Percentiles rank a stretch among this genome's conserved stretches.
Conservation (phyloP, 768 basidiomycete species). For the Tephrocybe sp. region DNA sequence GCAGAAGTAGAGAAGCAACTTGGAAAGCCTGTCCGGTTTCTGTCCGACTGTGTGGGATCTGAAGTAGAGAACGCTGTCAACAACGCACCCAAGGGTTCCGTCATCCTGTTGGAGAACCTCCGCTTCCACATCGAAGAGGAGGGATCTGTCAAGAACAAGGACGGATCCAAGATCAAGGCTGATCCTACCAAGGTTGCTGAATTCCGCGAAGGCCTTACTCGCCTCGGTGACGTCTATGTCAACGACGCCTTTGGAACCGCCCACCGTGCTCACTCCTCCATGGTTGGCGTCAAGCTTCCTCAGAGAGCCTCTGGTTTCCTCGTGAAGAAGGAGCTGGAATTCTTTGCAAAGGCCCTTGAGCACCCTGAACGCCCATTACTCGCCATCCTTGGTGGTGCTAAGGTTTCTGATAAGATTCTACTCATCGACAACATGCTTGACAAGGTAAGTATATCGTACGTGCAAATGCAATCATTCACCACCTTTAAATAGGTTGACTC, state of each 20-base stretch:
- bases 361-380: constrained; percentile 94
- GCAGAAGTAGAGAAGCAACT: constrained; percentile 76
- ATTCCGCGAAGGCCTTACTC: constrained; percentile 87
- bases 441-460: constrained; percentile 53
- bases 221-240: constrained; percentile 93
- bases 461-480: background rate
- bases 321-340: constrained; percentile 98
- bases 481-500: constrained; percentile 71
- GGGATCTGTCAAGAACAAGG: constrained; percentile 89
- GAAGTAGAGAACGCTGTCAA: constrained; percentile 80
- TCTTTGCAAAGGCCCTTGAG: constrained; percentile 97
- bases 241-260: constrained; percentile 99
- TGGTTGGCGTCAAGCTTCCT: constrained; percentile 94
- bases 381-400: constrained; percentile 96
- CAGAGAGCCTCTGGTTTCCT: constrained; percentile 94
- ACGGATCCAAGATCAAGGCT: constrained; percentile 93
- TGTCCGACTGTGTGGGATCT: constrained; percentile 81
- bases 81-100: constrained; percentile 57
- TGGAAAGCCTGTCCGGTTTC: constrained; percentile 71
- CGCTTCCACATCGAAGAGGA: constrained; percentile 99
- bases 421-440: constrained; percentile 99
- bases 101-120: constrained; percentile 94
- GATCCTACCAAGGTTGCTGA: constrained; percentile 73
- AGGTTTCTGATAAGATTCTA: constrained; percentile 98
- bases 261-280: constrained; percentile 96